phyloP scores from a whole-genome alignment of 352 stramenopile genomes.

The Phytophthora constricta region DNA sequence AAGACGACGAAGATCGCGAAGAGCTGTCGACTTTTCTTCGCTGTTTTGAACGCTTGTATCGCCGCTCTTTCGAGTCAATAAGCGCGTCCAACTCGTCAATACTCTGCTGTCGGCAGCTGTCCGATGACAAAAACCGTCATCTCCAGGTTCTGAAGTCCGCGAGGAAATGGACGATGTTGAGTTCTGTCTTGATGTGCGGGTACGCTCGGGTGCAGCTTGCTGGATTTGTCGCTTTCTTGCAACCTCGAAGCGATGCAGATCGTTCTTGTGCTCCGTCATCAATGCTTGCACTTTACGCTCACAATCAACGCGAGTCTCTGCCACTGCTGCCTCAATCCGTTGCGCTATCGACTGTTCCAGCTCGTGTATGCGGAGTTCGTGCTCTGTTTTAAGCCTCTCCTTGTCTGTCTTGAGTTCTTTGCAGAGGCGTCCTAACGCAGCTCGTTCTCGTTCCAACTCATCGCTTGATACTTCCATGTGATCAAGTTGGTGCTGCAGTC shows the following conservation, averaged over 20 bases:
- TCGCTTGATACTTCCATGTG: too few species aligned
- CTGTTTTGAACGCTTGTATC: conserved; percentile 27
- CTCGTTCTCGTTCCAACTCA: conserved; percentile 4
- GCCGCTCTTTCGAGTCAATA: conserved; percentile 42
- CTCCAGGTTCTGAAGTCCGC: conserved; percentile 13
- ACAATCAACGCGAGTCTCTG: conserved; percentile 45
- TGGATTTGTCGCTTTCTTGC: conserved; percentile 12
- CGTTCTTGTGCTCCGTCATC: conserved; percentile 48
- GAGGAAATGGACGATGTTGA: conserved; percentile 37
- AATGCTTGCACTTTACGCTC: conserved; percentile 43
- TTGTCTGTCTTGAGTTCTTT: conserved; percentile 38
- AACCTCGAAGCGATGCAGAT: conserved; percentile 39
- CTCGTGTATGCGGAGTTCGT: conserved; percentile 33
- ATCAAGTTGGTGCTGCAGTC: conserved; percentile 27
- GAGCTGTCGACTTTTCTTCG: conserved; percentile 21
- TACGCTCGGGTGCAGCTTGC: conserved; percentile 4
- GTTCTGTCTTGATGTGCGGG: conserved; percentile 21
- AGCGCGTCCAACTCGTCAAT: conserved; percentile 52
- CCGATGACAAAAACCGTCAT: conserved; percentile 19
- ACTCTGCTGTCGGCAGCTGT: conserved; percentile 33
- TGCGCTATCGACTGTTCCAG: conserved; percentile 44
- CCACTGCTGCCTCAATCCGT: conserved; percentile 41
- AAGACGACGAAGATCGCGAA: conserved; percentile 12
- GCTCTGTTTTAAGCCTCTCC: conserved; percentile 15
- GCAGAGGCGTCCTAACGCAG: conserved; percentile 10